A percentile compares a stretch with the other conserved stretches of the same genome.
Evolutionary conservation across 192 early-diverging fungal species (phyloP).

Genomic region (Coemansia sp.): DNA sequence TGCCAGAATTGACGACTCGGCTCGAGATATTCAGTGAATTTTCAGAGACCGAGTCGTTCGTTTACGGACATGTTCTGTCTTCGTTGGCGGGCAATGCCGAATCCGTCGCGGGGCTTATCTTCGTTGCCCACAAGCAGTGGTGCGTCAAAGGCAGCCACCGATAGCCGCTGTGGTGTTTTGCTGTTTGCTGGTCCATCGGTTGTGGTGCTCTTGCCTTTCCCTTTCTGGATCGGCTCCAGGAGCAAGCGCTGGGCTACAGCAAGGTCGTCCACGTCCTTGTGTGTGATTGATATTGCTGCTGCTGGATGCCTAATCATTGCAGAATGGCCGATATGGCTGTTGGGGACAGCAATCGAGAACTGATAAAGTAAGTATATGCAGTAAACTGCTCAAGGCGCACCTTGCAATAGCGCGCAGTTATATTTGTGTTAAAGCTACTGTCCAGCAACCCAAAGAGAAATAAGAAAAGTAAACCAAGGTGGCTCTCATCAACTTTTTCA

Average conservation of each 20-base stretch:
- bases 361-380: background rate
- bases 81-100: constrained; percentile 18
- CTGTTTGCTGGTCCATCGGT: background rate
- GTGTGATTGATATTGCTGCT: constrained; percentile 32
- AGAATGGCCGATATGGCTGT: background rate
- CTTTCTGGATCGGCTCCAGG: constrained; percentile 23
- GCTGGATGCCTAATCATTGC: constrained; percentile 50
- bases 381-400: background rate
- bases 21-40: background rate
- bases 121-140: background rate
- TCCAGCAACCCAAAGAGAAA: background rate
- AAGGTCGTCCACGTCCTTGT: constrained; percentile 52
- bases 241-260: constrained; percentile 41
- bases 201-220: background rate
- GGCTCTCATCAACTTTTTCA: background rate
- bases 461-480: background rate
- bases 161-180: background rate
- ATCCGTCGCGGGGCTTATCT: constrained; percentile 10
- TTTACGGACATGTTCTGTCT: constrained; percentile 36
- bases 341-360: background rate
- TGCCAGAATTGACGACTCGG: background rate
- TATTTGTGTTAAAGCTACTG: background rate
- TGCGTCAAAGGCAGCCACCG: background rate
- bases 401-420: background rate
- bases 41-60: constrained; percentile 36